Evolutionary conservation across 129 eudicot species (phyloP), one percentile per base, ranked within the genome.

Genomic region (Lactuca sativa): DNA sequence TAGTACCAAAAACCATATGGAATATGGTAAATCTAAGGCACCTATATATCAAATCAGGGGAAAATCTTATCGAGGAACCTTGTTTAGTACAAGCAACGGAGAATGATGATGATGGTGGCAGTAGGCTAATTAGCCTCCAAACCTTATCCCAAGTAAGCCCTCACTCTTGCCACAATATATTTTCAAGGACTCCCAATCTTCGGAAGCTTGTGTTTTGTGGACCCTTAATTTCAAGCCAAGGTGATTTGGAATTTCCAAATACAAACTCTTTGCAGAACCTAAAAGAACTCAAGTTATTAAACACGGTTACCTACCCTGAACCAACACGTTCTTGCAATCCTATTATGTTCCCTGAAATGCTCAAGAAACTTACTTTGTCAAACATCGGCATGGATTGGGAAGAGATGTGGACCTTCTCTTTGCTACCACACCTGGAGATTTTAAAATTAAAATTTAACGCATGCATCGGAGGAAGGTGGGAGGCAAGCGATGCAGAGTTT

Each of bases 131-230:
- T 15, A 69, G 62, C 71, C 9, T 69, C 36, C 81, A 76, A 76
- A 76, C 81, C 5, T 47, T 76, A 10, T 52, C 75, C 1, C 63
- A 64, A 34, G 59, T 74, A 16, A 47, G 62, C 48, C 73, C 80
- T 66, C 51, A 15, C 14, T 56, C 57, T 10, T 61, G 77, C 70
- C n/a, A 18, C 4, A 13, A 8, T 31, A n/a, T 75, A 15, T 74
- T 70, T 34, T 64, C 59, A 52, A 62, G 69, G 47, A 76, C 82
- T n/a, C 71, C 69, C 41, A 54, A 69, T 61, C 63, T 64, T 47
- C 74, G 70, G 43, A 76, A 76, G 63, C 74, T 84, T 65, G 76
- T 73, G 17, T 58, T 72, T 52, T 72, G 70, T 21, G 77, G 77
- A 62, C 77, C 69, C 10, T 49, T 59, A 2, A 64, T 53, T 5